These are phyloP conservation scores for Schoenoplectus triqueter DNA, from an alignment of 202 grass and related monocot species.

Conservation along the genomic window DNA sequence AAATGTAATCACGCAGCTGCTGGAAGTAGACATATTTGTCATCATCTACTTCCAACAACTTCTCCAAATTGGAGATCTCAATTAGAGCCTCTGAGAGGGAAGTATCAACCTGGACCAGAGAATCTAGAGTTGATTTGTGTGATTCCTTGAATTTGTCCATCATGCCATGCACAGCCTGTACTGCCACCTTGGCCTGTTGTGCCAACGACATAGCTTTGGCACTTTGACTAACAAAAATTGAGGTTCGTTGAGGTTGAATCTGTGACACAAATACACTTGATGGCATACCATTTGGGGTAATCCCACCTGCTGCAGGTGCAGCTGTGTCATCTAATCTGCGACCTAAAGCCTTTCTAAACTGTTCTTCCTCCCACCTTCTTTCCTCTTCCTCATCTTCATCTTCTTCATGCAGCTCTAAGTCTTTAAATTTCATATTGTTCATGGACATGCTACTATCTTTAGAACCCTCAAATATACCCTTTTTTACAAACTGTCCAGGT, in stretches of 20 bases:
- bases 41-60: slow-evolving; percentile 62
- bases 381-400: slow-evolving; percentile 84
- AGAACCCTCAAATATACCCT: slow-evolving; percentile 59
- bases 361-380: slow-evolving; percentile 96
- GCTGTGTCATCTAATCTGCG: slow-evolving; percentile 67
- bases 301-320: slow-evolving; percentile 42
- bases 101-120: slow-evolving; percentile 67
- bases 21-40: slow-evolving; percentile 88
- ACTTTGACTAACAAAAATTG: slow-evolving; percentile 56
- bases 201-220: slow-evolving; percentile 71
- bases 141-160: slow-evolving; percentile 78
- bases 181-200: slow-evolving; percentile 83
- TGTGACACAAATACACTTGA: slow-evolving; percentile 34
- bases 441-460: slow-evolving; percentile 46
- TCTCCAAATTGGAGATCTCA: slow-evolving; percentile 76
- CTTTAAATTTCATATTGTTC: slow-evolving; percentile 45
- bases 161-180: slow-evolving; percentile 71
- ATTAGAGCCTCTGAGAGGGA: slow-evolving; percentile 80
- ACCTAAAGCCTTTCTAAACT: slow-evolving; percentile 81
- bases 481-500: slow-evolving; percentile 44
- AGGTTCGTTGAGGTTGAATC: slow-evolving; percentile 56
- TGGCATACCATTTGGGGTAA: slow-evolving; percentile 39
- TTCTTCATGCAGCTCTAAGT: slow-evolving; percentile 45
- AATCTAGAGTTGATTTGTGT: slow-evolving; percentile 62
- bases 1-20: slow-evolving; percentile 83